Evolutionary conservation across 768 basidiomycete species (phyloP), one percentile per base, ranked within the genome.

Genomic region (Psilocybe tampanensis): DNA sequence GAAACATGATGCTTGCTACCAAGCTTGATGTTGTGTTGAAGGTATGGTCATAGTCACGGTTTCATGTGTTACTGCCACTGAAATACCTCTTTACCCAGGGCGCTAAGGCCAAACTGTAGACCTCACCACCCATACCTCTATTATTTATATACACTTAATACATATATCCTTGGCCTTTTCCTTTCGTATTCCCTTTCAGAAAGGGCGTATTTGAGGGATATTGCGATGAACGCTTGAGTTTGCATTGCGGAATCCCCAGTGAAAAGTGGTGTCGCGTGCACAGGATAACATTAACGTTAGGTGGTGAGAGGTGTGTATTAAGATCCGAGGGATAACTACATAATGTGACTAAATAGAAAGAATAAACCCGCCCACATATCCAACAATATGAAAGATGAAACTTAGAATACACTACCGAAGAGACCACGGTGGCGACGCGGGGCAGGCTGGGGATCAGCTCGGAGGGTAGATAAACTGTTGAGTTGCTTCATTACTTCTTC

Each of bases 401-500:
- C 51, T 55, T 56, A 90, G 64, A 92, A 92, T 68, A 92, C 80
- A 59, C 80, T 79, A 33, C 90, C 86, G 63, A 95, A 94, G 1
- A 95, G 78, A 21, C 93, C 92, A 22, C 90, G 81, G 60, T 87
- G 82, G 59, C 92, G 81, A 55, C 90, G 83, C 39, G 87, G 84
- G 7, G 83, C 77, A 21, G 91, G 86, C 60, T 91, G 86, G 32
- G 86, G 81, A 68, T 96, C 94, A 23, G 92, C 79, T 41, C 95
- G 89, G 32, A 98, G 82, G 36, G 92, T 92, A 18, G 93, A 93
- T 42, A 98, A 74, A 63, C 92, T 88, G 68, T 95, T 95, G 33
- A 99, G 85, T 61, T 94, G 95, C 68, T 95, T 92, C 92, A 95
- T 96, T 48, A 95, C 94, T 82, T 95, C 92, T 70, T 98, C 97